Conservation (phyloP, 805 yeast species). For the Huiozyma sinensis region DNA sequence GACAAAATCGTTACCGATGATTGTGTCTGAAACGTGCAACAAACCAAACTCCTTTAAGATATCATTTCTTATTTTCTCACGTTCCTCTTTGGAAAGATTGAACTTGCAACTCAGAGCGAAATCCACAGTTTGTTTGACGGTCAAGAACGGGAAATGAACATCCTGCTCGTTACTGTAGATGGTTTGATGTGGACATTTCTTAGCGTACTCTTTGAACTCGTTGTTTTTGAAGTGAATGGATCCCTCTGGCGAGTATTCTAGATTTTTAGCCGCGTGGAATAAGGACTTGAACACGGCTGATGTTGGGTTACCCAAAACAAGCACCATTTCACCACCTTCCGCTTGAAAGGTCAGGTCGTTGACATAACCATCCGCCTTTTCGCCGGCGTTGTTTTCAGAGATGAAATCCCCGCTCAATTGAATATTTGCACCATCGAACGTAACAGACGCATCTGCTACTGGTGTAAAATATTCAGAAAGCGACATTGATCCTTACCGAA, state of each 20-base stretch:
- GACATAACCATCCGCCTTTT: not conserved
- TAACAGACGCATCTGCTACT: slow-evolving; percentile 15
- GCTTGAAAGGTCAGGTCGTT: slow-evolving; percentile 15
- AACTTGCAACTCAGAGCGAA: slow-evolving; percentile 43
- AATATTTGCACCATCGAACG: slow-evolving; percentile 14
- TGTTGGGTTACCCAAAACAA: slow-evolving; percentile 19
- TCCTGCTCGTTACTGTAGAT: slow-evolving; percentile 42
- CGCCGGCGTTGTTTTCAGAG: not conserved
- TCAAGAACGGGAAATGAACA: slow-evolving; percentile 44
- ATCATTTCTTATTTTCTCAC: slow-evolving; percentile 19
- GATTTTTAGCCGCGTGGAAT: slow-evolving; percentile 10
- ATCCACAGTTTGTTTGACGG: slow-evolving; percentile 45
- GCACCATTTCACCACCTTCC: slow-evolving; percentile 18
- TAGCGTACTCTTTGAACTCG: slow-evolving; percentile 11
- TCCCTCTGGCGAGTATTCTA: slow-evolving; percentile 13
- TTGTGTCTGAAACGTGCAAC: slow-evolving; percentile 44
- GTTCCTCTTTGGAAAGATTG: slow-evolving; percentile 15
- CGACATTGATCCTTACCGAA: slow-evolving; percentile 7
- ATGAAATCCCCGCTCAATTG: not conserved
- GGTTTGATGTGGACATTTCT: slow-evolving; percentile 16
- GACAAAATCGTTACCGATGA: slow-evolving; percentile 51
- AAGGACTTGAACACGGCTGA: slow-evolving; percentile 16
- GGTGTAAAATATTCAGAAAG: slow-evolving; percentile 17
- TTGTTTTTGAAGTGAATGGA: slow-evolving; percentile 14
- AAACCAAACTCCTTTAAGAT: slow-evolving; percentile 30